These are phyloP conservation scores for Wallacemonas sp. DNA, from an alignment of 208 protist genomes.

Conservation along the genomic window DNA sequence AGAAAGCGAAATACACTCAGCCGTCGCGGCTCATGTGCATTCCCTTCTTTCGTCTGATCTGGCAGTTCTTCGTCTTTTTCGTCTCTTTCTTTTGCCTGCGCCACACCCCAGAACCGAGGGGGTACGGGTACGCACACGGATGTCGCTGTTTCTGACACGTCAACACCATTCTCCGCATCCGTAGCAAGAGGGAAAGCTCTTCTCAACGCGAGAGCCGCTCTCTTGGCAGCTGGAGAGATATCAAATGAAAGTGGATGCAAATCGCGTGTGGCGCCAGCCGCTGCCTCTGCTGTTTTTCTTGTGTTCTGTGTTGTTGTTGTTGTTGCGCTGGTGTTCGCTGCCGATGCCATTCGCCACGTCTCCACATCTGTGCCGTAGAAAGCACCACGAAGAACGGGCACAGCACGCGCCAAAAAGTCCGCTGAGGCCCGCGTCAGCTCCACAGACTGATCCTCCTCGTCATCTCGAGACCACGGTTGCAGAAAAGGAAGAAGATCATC, in stretches of 20 bases:
- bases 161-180: not conserved
- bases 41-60: no score
- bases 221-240: no score
- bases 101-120: conserved; percentile 3
- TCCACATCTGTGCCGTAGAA: no score
- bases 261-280: no score
- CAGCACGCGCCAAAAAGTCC: not conserved
- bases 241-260: no score
- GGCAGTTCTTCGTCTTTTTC: no score
- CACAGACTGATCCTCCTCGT: not conserved
- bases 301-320: not conserved
- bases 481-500: not conserved
- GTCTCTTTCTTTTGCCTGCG: not conserved
- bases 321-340: no score
- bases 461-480: conserved; percentile 1
- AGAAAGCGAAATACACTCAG: conserved; percentile 10
- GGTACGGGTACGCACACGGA: not conserved
- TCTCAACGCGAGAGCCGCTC: no score
- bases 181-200: not conserved
- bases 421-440: conserved; percentile 9
- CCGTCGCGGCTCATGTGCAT: no score
- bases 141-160: no score
- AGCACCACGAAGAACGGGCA: conserved; percentile 22
- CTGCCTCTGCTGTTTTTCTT: no score
- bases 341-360: no score